Base-by-base conservation (phyloP, 495 filamentous ascomycete genomes). In the Neurospora tetrasperma region DNA sequence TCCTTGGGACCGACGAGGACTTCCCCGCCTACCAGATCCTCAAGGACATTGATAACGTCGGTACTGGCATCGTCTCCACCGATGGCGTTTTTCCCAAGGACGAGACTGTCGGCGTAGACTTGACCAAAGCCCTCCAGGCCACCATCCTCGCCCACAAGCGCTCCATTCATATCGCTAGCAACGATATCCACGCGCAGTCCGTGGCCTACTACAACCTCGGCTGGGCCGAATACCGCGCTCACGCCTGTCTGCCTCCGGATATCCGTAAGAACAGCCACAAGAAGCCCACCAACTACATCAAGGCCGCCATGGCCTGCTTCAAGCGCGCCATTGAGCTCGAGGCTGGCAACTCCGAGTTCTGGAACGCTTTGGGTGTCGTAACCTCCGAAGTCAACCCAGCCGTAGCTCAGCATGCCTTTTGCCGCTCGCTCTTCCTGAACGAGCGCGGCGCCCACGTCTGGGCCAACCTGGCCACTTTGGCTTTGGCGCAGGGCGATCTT, bases 161-260 rank as follows among this genome's bases (percentile, higher is more conserved):
- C 70, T 92, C 94, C 23, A 90, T 98, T 18, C 84, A 91, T 71
- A 86, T 89, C 54, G 91, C 91, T 42, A 82, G 88, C 3, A 84
- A 90, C 71, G 95, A 99, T 76, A 73, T 88, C 4, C 92, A 98
- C 79, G 94, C 94, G n/a, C 94, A 96, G 81, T 93, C 96, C 9
- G 92, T 98, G 40, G 93, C 94, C 1, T 97, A 95, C 87, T 99
- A 95, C 80, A 99, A 99, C 78, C 85, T 99, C 23, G 96, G 96
- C 35, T 97, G 94, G 90, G 91, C 93, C 5, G 96, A 99, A 80
- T 90, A 96, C 78, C 87, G 90, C 66, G 90, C 93, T 11, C 93
- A 95, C 77, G 84, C 85, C 39, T 91, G 88, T 78, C 81, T 91
- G 9, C 84, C 87, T 27, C 43, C 77, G 1, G 75, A 79, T 10